Evolutionary conservation across 176 grass and related monocot genomes (phyloP).

Genomic region (Paspalum vaginatum): DNA sequence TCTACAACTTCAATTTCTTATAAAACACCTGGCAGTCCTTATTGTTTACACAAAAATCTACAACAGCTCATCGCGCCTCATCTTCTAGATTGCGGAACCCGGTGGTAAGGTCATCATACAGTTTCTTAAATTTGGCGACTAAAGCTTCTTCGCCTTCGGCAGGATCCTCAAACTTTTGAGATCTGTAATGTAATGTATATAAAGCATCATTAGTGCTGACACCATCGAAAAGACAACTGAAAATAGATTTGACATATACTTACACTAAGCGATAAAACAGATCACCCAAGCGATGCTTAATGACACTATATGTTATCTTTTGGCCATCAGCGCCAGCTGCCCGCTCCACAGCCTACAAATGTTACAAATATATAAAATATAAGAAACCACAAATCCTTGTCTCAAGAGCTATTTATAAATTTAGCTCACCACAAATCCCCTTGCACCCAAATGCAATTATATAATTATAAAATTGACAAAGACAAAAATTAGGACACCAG

Average conservation of each 20-base stretch:
- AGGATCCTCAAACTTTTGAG: conserved; percentile 92
- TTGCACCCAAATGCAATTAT: neutral
- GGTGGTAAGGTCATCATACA: conserved; percentile 74
- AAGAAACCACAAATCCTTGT: neutral
- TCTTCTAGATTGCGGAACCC: conserved; percentile 90
- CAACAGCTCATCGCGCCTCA: conserved; percentile 57
- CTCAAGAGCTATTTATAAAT: neutral
- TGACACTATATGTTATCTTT: conserved; percentile 84
- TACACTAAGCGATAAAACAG: conserved; percentile 94
- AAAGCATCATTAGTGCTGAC: conserved; percentile 7
- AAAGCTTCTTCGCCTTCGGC: conserved; percentile 70
- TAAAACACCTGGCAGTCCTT: conserved; percentile 34
- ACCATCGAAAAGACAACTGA: neutral
- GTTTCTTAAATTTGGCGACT: conserved; percentile 71
- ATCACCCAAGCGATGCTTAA: conserved; percentile 86
- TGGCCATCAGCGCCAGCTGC: conserved; percentile 73
- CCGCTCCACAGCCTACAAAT: conserved; percentile 73
- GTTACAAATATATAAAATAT: conserved; percentile 15
- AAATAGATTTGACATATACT: conserved; percentile 30
- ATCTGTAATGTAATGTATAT: conserved; percentile 52
- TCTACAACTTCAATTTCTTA: conserved; percentile 37
- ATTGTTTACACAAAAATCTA: conserved; percentile 49
- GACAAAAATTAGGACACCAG: neutral
- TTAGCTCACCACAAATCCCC: neutral
- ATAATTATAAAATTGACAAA: neutral